Conservation (phyloP, 108 stramenopile genomes). For the Mediolabrus comicus region DNA sequence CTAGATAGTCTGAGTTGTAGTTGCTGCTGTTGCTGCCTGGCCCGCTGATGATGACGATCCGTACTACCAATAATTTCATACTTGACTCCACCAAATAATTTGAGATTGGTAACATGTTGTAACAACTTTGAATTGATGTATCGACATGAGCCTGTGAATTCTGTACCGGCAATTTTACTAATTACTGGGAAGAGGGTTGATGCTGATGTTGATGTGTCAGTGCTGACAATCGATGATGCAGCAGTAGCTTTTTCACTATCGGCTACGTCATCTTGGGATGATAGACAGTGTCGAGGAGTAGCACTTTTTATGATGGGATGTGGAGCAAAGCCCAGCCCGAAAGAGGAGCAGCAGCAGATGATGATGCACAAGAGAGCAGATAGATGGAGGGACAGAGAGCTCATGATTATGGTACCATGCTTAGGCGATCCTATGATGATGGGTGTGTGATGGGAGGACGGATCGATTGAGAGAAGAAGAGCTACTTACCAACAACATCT, state of each 20-base stretch:
- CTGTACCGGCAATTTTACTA: constrained; percentile 19
- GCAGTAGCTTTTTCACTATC: background rate
- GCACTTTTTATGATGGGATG: background rate
- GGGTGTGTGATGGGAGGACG: no score
- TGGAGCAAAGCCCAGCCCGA: background rate
- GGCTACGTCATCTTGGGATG: background rate
- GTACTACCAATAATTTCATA: constrained; percentile 10
- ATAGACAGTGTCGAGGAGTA: no score
- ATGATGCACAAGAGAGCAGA: background rate
- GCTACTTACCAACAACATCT: no score
- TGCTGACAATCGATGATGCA: background rate
- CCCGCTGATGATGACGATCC: no score
- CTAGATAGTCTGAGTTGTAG: constrained; percentile 6
- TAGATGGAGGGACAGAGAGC: no score
- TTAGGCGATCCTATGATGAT: no score
- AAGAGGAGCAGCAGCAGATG: background rate
- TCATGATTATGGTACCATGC: no score
- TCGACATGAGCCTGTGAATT: constrained; percentile 29
- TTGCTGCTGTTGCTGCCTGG: no score
- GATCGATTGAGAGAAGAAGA: no score
- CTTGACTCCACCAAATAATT: constrained; percentile 20
- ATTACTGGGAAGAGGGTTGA: constrained; percentile 23
- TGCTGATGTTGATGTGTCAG: no score
- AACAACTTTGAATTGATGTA: constrained; percentile 25
- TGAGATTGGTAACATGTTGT: constrained; percentile 6